Conservation (phyloP, 129 eudicot genomes). For the Saposhnikovia divaricata region DNA sequence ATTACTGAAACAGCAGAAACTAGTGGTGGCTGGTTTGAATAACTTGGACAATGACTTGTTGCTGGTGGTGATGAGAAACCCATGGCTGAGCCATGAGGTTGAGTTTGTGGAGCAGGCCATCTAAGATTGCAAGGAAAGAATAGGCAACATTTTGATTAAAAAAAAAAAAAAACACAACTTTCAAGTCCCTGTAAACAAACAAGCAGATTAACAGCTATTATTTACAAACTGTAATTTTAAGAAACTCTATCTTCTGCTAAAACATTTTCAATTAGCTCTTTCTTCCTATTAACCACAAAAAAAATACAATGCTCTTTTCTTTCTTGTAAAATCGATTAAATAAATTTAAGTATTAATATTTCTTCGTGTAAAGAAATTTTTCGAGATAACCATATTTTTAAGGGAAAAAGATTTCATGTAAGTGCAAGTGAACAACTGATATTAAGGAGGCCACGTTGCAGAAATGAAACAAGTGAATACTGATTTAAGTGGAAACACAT, state of each 20-base stretch:
- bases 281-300: too few species aligned
- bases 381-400: neutral
- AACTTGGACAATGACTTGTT: constrained; percentile 3
- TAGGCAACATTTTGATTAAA: neutral
- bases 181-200: neutral
- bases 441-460: neutral
- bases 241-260: neutral
- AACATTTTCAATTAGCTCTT: too few species aligned
- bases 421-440: neutral
- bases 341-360: too few species aligned
- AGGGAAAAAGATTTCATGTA: neutral
- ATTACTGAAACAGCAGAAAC: constrained; percentile 14
- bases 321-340: too few species aligned
- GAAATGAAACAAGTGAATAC: neutral
- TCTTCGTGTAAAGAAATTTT: too few species aligned
- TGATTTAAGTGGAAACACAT: neutral
- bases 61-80: neutral
- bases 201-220: neutral
- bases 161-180: neutral
- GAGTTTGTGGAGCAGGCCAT: constrained; percentile 17
- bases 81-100: constrained; percentile 5
- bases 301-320: too few species aligned
- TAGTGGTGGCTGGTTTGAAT: neutral
- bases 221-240: neutral
- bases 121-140: neutral